These are phyloP conservation scores for Arthrobotrys entomopaga DNA, from an alignment of 2,329 filamentous ascomycete species.

Conservation along the genomic window DNA sequence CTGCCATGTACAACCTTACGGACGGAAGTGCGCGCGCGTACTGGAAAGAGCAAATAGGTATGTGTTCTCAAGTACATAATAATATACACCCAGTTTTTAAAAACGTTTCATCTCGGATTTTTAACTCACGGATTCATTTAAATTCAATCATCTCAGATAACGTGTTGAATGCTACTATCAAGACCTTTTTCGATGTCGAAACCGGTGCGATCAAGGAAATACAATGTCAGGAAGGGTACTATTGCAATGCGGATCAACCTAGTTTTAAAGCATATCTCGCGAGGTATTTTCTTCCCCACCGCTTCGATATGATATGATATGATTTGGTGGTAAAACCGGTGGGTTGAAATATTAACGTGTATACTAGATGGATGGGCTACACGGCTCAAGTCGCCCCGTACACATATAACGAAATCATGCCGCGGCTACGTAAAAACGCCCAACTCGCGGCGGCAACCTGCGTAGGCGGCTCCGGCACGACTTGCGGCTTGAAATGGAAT, in stretches of 20 bases:
- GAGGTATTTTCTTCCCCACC: conserved; percentile 15
- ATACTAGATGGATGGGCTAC: conserved; percentile 70
- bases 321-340: not conserved
- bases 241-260: conserved; percentile 76
- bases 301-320: not conserved
- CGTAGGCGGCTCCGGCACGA: conserved; percentile 69
- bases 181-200: conserved; percentile 59
- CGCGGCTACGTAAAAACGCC: conserved; percentile 70
- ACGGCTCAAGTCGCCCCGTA: conserved; percentile 72
- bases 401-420: conserved; percentile 68
- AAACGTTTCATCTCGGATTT: too few species aligned
- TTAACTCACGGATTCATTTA: too few species aligned
- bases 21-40: conserved; percentile 40
- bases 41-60: conserved; percentile 45
- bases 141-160: conserved; percentile 10
- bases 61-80: not conserved
- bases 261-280: conserved; percentile 76
- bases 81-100: not conserved
- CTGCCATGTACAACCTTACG: conserved; percentile 73
- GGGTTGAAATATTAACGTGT: not conserved
- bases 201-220: conserved; percentile 71
- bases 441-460: conserved; percentile 72
- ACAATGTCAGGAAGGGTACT: conserved; percentile 71
- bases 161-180: conserved; percentile 30
- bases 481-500: conserved; percentile 75